Base-by-base conservation (phyloP, 768 basidiomycete species). In the Leccinum olivaceopallidum region DNA sequence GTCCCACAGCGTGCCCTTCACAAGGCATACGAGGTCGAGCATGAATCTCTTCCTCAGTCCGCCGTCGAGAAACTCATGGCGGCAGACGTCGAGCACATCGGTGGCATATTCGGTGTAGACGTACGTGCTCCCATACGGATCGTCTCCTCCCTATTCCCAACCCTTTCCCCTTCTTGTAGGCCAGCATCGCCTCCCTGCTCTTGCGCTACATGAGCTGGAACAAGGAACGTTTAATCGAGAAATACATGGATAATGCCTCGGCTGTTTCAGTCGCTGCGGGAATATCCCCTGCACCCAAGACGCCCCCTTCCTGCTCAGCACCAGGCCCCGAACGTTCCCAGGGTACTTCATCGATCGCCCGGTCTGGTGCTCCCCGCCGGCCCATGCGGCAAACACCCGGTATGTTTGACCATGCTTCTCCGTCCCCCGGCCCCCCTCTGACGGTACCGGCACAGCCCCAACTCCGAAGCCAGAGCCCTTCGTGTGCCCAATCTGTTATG, bases 401-500 rank as follows among this genome's bases (percentile, higher is more conserved):
- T 65, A 55, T 42, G 47, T 30, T 20, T 20, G 14, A 14, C 51
- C 22, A 6, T 18, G 24, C 57, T 24, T 6, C 3, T 49, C 49
- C 20, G 26, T 7, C 36, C 4, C 44, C 20, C 13, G 3, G 22
- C 18, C 32, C 8, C 9, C 26, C 18, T 30, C 56, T 62, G n/a
- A 65, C 47, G 3, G 16, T 12, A 3, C n/a, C 12, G 26, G 16
- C 39, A 59, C 59, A 69, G 36, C 63, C 70, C 59, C 67, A 68
- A 52, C 63, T 32, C 67, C 66, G 37, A 70, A 76, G 62, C 67
- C 70, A 20, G 79, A 81, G 49, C 78, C 85, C 20, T 96, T 95
- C 75, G 81, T 90, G 36, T 99, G 97, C 76, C 91, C 94, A 4
- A 92, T 98, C 72, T 99, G 97, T 79, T 98, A 88, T 75, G 90